phyloP scores from a whole-genome alignment of 495 filamentous ascomycete species.

The Penicillium lagena region DNA sequence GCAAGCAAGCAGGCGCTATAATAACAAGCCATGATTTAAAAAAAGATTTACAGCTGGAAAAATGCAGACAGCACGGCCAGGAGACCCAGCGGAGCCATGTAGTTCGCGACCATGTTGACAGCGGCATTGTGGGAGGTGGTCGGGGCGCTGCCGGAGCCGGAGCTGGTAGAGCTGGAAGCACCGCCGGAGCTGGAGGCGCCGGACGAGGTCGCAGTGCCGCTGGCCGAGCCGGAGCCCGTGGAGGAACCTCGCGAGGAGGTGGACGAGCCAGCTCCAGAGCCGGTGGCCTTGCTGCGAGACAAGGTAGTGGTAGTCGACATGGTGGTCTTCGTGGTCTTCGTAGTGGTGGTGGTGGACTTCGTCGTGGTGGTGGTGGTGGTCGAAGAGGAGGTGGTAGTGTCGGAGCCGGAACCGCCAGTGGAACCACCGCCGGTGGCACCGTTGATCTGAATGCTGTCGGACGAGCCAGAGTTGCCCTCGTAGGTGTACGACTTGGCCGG shows the following conservation, averaged over 20 bases:
- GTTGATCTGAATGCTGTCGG: conserved; percentile 63
- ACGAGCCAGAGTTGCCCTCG: conserved; percentile 57
- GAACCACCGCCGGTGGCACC: conserved; percentile 4
- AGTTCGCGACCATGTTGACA: conserved; percentile 15
- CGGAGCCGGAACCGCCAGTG: conserved; percentile 2
- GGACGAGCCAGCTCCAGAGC: conserved; percentile 6
- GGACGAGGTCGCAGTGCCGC: neutral
- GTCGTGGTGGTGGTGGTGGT: neutral
- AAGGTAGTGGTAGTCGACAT: conserved; percentile 10
- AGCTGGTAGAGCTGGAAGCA: conserved; percentile 5
- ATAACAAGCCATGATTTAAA: neutral
- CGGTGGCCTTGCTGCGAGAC: conserved; percentile 3
- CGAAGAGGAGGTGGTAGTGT: conserved; percentile 2
- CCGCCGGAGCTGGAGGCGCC: conserved; percentile 12
- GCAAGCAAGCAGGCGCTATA: neutral
- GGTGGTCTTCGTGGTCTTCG: conserved; percentile 9
- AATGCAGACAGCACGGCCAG: conserved; percentile 29
- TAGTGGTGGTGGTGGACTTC: conserved; percentile 2
- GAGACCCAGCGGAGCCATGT: conserved; percentile 19
- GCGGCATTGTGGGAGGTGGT: conserved; percentile 18
- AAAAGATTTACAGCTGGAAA: conserved; percentile 26
- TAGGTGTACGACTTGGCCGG: conserved; percentile 58
- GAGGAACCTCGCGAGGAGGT: neutral
- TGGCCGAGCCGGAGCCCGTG: conserved; percentile 8
- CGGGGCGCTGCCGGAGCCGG: conserved; percentile 14